phyloP scores from a whole-genome alignment of 768 basidiomycete genomes.

The Rhizopogon salebrosus region DNA sequence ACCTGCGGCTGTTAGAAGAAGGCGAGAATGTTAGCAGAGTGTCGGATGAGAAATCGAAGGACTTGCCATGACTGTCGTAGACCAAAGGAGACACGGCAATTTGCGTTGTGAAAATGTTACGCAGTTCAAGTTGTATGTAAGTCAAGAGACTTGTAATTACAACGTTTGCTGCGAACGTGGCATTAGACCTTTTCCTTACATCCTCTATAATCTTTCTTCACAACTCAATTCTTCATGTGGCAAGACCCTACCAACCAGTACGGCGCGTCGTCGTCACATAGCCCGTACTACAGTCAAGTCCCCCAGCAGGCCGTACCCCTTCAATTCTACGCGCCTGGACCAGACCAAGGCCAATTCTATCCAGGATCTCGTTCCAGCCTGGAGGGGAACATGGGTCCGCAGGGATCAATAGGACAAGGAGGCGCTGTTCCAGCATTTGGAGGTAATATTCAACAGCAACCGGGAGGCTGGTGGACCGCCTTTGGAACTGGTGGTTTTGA shows the following conservation, averaged over 20 bases:
- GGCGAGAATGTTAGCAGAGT: slow-evolving; percentile 9
- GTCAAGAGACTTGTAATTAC: slow-evolving; percentile 9
- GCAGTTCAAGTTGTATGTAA: no score
- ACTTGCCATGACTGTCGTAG: slow-evolving; percentile 22
- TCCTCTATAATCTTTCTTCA: not conserved
- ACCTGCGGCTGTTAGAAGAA: slow-evolving; percentile 58
- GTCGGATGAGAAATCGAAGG: not conserved
- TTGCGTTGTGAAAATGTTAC: slow-evolving; percentile 13
- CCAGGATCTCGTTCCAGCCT: slow-evolving; percentile 70
- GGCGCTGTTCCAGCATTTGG: slow-evolving; percentile 48
- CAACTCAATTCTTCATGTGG: slow-evolving; percentile 50
- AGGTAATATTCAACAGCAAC: slow-evolving; percentile 62
- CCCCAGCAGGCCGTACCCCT: slow-evolving; percentile 56
- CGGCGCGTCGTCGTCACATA: slow-evolving; percentile 49
- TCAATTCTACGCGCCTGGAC: slow-evolving; percentile 71
- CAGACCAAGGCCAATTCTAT: slow-evolving; percentile 57
- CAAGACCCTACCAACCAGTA: slow-evolving; percentile 63
- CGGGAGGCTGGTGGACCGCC: slow-evolving; percentile 89
- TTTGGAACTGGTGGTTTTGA: slow-evolving; percentile 95
- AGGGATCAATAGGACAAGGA: slow-evolving; percentile 46
- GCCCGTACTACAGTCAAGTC: slow-evolving; percentile 43
- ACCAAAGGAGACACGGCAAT: slow-evolving; percentile 17
- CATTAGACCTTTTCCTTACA: not conserved
- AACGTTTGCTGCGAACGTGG: slow-evolving; percentile 3
- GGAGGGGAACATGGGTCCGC: slow-evolving; percentile 60